phyloP scores from a whole-genome alignment of 805 yeast species.

The Candida ponderosae region DNA sequence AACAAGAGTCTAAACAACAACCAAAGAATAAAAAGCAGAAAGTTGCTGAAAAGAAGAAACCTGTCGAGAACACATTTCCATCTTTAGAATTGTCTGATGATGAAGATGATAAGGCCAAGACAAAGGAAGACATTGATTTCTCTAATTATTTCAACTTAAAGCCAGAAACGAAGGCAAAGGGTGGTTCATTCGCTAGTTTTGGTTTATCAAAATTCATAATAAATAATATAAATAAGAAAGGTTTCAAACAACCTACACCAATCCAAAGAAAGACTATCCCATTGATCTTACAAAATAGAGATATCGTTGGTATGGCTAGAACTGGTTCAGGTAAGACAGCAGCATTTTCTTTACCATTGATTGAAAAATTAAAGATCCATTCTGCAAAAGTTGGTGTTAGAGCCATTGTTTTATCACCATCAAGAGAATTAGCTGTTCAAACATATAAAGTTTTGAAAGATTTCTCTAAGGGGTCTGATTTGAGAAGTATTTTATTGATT shows the following conservation, averaged over 20 bases:
- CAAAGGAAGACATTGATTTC: slow-evolving; percentile 37
- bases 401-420: slow-evolving; percentile 86
- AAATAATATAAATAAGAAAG: slow-evolving; percentile 69
- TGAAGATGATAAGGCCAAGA: slow-evolving; percentile 26
- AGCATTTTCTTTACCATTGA: slow-evolving; percentile 85
- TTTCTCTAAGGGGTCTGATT: slow-evolving; percentile 74
- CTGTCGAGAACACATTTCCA: slow-evolving; percentile 30
- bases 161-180: slow-evolving; percentile 51
- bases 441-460: slow-evolving; percentile 86
- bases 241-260: slow-evolving; percentile 94
- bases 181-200: slow-evolving; percentile 83
- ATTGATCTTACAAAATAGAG: slow-evolving; percentile 74
- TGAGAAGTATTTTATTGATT: slow-evolving; percentile 72
- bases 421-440: slow-evolving; percentile 93
- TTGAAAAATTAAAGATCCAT: slow-evolving; percentile 78
- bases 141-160: slow-evolving; percentile 34
- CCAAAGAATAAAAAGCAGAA: slow-evolving; percentile 19
- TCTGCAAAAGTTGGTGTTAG: slow-evolving; percentile 84
- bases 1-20: slow-evolving; percentile 21
- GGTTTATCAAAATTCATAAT: slow-evolving; percentile 73
- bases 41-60: slow-evolving; percentile 9
- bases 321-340: slow-evolving; percentile 99
- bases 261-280: slow-evolving; percentile 96
- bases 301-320: slow-evolving; percentile 99
- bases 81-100: slow-evolving; percentile 46